Evolutionary conservation across 2,329 filamentous ascomycete genomes (phyloP).

Genomic region (Cytospora piceicola): DNA sequence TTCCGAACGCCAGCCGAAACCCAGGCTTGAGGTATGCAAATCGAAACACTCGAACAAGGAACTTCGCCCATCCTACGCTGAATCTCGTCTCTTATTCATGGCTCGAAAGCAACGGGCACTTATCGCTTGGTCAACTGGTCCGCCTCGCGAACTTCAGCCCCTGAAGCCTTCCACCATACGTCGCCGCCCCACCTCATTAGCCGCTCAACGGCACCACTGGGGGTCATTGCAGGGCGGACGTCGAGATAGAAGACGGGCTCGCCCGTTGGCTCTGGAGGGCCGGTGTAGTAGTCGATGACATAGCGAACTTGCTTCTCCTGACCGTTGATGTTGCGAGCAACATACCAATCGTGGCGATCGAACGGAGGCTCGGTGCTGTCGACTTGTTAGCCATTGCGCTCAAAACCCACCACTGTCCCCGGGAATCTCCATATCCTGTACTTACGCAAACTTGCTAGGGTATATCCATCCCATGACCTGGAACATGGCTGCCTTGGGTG

Average conservation of each 20-base stretch:
- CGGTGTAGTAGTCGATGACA: conserved; percentile 96
- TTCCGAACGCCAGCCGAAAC: conserved; percentile 25
- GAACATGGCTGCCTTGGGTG: conserved; percentile 86
- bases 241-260: conserved; percentile 97
- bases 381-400: conserved; percentile 6
- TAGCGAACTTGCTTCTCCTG: conserved; percentile 81
- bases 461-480: conserved; percentile 79
- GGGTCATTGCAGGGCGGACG: conserved; percentile 85
- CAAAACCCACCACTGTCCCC: not conserved
- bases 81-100: not conserved
- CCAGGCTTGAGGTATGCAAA: conserved; percentile 9
- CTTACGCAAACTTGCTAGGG: conserved; percentile 77
- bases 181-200: conserved; percentile 89
- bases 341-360: conserved; percentile 96
- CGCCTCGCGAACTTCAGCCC: conserved; percentile 64
- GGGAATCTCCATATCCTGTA: conserved; percentile 26
- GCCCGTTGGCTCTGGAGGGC: conserved; percentile 77
- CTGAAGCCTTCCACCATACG: conserved; percentile 88
- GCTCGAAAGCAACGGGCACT: not conserved
- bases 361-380: conserved; percentile 81
- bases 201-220: conserved; percentile 78
- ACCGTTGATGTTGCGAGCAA: conserved; percentile 72
- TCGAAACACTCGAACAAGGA: not conserved
- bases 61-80: not conserved
- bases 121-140: conserved; percentile 16